phyloP scores from a whole-genome alignment of 306 rosid genomes.

The Adenanthera pavonina region DNA sequence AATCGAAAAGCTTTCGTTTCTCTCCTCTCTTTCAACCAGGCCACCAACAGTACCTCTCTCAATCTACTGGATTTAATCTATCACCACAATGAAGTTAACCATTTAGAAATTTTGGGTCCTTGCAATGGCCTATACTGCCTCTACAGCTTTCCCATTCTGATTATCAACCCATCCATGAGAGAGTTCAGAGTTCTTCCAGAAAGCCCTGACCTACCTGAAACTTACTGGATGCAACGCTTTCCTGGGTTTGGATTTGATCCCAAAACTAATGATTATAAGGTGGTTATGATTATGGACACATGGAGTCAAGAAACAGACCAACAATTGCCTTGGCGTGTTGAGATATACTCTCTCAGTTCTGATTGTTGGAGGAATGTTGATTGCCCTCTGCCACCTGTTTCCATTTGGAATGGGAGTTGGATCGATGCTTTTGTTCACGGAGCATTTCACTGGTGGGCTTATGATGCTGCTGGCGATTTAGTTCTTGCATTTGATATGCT shows the following conservation, averaged over 20 bases:
- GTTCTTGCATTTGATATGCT: constrained; percentile 10
- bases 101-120: not conserved
- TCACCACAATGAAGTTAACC: not conserved
- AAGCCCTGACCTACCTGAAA: not conserved
- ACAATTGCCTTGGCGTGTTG: not conserved
- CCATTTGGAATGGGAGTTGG: not conserved
- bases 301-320: not conserved
- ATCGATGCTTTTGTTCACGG: not conserved
- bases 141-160: not conserved
- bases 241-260: constrained; percentile 25
- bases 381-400: not conserved
- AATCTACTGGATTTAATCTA: not conserved
- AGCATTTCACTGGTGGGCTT: constrained; percentile 27
- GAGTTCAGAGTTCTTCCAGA: not conserved
- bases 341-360: not conserved
- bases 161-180: constrained; percentile 19
- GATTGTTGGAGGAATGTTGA: constrained; percentile 16
- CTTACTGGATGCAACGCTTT: not conserved
- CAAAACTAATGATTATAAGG: constrained; percentile 13
- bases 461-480: not conserved
- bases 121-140: constrained; percentile 15
- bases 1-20: not conserved
- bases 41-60: not conserved
- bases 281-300: not conserved
- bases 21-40: not conserved